Conservation (phyloP, 192 early-diverging fungal genomes). For the Spinellus fusiger region DNA sequence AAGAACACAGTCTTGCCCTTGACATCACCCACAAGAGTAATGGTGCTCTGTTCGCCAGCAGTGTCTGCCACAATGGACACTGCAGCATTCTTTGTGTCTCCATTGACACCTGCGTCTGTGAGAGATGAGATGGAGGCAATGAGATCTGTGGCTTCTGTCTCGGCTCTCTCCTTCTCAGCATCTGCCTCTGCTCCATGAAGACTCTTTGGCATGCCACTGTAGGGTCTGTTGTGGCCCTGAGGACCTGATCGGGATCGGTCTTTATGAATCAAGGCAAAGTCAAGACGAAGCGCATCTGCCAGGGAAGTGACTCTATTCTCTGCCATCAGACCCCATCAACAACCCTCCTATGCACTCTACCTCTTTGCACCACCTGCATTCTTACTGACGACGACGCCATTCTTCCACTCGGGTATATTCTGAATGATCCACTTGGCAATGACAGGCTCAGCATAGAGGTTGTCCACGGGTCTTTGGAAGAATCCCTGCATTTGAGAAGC, state of each 20-base stretch:
- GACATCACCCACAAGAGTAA: constrained; percentile 86
- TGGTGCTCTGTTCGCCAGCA: constrained; percentile 28
- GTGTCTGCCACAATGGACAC: constrained; percentile 29
- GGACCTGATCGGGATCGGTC: constrained; percentile 53
- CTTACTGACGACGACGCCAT: constrained; percentile 93
- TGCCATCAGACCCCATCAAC: background rate
- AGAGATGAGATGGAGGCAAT: constrained; percentile 24
- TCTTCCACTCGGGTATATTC: constrained; percentile 81
- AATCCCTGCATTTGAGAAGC: constrained; percentile 86
- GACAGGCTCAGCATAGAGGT: constrained; percentile 88
- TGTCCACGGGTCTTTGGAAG: constrained; percentile 87
- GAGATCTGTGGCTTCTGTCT: constrained; percentile 13
- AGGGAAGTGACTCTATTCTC: constrained; percentile 64
- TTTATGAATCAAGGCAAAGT: constrained; percentile 93
- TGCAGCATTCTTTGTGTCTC: constrained; percentile 26
- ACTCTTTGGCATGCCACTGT: constrained; percentile 25
- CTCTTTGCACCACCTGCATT: constrained; percentile 97
- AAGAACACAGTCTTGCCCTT: constrained; percentile 78
- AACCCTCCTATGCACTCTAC: constrained; percentile 29
- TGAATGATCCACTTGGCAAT: constrained; percentile 87
- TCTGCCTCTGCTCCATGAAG: constrained; percentile 8
- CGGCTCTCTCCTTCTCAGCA: background rate
- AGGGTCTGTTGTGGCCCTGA: constrained; percentile 22
- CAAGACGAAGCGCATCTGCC: constrained; percentile 81
- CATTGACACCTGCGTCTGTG: constrained; percentile 18